Conservation (phyloP, 1,284 basidiomycete genomes). For the Ustilago bromivora region DNA sequence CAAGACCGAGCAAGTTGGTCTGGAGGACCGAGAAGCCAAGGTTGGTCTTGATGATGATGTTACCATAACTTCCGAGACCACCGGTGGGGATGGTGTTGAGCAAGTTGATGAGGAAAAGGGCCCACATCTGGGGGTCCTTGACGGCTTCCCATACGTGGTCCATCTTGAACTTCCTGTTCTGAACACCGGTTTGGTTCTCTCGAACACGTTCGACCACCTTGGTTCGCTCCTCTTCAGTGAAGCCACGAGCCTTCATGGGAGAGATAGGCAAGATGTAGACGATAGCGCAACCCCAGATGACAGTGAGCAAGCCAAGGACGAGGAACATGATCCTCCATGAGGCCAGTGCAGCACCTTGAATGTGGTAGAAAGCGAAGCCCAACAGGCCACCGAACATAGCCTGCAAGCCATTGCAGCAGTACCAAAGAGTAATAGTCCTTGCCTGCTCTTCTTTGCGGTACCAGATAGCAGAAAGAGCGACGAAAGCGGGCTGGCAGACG, state of each 20-base stretch:
- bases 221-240: slow-evolving; percentile 72
- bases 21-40: slow-evolving; percentile 62
- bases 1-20: slow-evolving; percentile 62
- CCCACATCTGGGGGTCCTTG: slow-evolving; percentile 71
- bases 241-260: slow-evolving; percentile 68
- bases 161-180: slow-evolving; percentile 74
- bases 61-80: slow-evolving; percentile 72
- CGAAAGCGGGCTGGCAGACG: slow-evolving; percentile 59
- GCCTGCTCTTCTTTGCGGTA: slow-evolving; percentile 53
- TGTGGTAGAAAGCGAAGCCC: slow-evolving; percentile 71
- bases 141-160: slow-evolving; percentile 73
- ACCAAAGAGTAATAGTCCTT: slow-evolving; percentile 53
- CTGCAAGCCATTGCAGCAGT: slow-evolving; percentile 50
- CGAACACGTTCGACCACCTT: slow-evolving; percentile 74
- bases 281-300: slow-evolving; percentile 38
- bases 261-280: slow-evolving; percentile 65
- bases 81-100: slow-evolving; percentile 74
- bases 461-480: slow-evolving; percentile 55
- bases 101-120: slow-evolving; percentile 71
- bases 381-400: slow-evolving; percentile 52
- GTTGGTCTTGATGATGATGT: slow-evolving; percentile 70
- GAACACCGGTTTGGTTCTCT: slow-evolving; percentile 73
- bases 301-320: slow-evolving; percentile 53
- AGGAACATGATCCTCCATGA: slow-evolving; percentile 75
- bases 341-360: slow-evolving; percentile 71